Conservation (phyloP, 2,329 filamentous ascomycete species). For the Aulographum hederae region DNA sequence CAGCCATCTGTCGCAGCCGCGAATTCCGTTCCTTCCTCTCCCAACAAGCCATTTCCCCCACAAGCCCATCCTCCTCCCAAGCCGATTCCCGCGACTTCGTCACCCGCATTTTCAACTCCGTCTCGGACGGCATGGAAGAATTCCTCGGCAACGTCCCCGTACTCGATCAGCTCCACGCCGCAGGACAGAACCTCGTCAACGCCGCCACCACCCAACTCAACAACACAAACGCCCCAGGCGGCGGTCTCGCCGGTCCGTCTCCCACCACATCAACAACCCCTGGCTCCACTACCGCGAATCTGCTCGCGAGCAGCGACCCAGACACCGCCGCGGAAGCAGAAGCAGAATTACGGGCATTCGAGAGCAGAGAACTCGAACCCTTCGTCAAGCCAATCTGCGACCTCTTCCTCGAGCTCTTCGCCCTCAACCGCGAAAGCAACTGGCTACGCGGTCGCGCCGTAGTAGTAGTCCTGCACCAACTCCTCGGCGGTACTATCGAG, state of each 20-base stretch:
- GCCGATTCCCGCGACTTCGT: conserved; percentile 61
- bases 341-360: conserved; percentile 83
- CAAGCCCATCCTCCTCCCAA: conserved; percentile 44
- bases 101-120: conserved; percentile 85
- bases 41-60: conserved; percentile 58
- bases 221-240: conserved; percentile 15
- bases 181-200: conserved; percentile 78
- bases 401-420: conserved; percentile 89
- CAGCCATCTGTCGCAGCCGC: conserved; percentile 84
- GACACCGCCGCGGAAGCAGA: conserved; percentile 57
- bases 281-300: conserved; percentile 24
- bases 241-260: conserved; percentile 20
- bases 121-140: conserved; percentile 95
- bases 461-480: conserved; percentile 87
- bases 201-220: conserved; percentile 40
- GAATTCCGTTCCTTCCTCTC: conserved; percentile 87
- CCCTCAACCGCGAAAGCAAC: conserved; percentile 86
- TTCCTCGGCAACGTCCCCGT: conserved; percentile 92
- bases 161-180: conserved; percentile 79
- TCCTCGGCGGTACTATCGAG: conserved; percentile 90
- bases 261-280: conserved; percentile 27
- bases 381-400: conserved; percentile 98
- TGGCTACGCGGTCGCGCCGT: conserved; percentile 93
- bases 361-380: conserved; percentile 66
- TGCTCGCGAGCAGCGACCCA: conserved; percentile 25